phyloP scores from a whole-genome alignment of 768 basidiomycete genomes.

The Podaxis sp. region DNA sequence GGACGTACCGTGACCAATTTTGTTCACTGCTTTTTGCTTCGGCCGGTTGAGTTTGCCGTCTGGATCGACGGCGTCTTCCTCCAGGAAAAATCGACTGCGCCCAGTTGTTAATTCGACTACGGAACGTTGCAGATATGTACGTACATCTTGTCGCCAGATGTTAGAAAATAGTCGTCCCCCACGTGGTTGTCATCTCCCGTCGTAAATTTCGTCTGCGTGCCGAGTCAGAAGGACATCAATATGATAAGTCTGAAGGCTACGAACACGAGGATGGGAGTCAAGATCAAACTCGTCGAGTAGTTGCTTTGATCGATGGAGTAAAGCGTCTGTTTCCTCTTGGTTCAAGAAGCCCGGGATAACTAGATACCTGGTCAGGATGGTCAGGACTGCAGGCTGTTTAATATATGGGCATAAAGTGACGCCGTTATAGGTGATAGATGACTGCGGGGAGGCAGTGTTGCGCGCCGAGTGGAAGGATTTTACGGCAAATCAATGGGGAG shows the following conservation, averaged over 20 bases:
- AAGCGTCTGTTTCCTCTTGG: slow-evolving; percentile 51
- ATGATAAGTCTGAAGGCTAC: slow-evolving; percentile 20
- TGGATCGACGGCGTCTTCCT: slow-evolving; percentile 77
- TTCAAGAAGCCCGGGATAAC: slow-evolving; percentile 73
- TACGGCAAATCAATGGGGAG: background rate
- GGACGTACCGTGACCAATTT: slow-evolving; percentile 82
- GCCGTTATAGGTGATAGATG: background rate
- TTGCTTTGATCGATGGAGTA: slow-evolving; percentile 70
- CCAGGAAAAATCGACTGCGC: slow-evolving; percentile 80
- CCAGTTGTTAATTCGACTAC: background rate
- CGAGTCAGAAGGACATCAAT: background rate
- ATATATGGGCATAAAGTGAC: background rate
- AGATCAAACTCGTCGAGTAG: slow-evolving; percentile 79
- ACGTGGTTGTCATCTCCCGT: slow-evolving; percentile 76
- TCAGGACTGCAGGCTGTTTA: slow-evolving; percentile 11
- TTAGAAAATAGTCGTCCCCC: slow-evolving; percentile 92
- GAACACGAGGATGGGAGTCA: slow-evolving; percentile 77
- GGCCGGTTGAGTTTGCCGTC: slow-evolving; percentile 69
- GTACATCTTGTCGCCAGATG: slow-evolving; percentile 87
- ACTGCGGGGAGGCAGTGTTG: background rate
- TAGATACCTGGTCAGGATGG: slow-evolving; percentile 58
- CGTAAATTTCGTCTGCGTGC: slow-evolving; percentile 82
- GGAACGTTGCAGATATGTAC: slow-evolving; percentile 13
- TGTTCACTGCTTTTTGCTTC: slow-evolving; percentile 85
- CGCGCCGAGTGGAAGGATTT: background rate